phyloP scores from a whole-genome alignment of 163 green algal species.

The Volvox carteri region DNA sequence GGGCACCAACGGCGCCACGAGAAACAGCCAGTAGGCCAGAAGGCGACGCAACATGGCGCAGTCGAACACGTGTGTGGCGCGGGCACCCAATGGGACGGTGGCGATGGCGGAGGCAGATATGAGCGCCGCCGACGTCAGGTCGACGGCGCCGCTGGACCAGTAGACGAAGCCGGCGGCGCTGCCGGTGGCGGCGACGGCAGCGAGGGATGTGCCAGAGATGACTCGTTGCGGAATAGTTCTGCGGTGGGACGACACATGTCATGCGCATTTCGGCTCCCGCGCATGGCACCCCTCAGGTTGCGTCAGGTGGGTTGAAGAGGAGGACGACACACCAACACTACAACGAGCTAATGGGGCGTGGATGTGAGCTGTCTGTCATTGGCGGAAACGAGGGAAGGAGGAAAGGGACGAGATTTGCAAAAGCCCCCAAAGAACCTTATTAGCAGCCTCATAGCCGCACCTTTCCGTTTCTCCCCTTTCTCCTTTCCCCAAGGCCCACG shows the following conservation, averaged over 20 bases:
- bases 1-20: constrained; percentile 80
- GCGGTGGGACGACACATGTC: neutral
- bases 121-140: constrained; percentile 72
- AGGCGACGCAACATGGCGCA: constrained; percentile 57
- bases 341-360: too few relatives aligned
- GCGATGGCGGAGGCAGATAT: constrained; percentile 75
- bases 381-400: neutral
- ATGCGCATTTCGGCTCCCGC: too few relatives aligned
- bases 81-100: constrained; percentile 78
- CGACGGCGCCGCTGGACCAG: constrained; percentile 65
- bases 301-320: too few relatives aligned
- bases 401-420: too few relatives aligned
- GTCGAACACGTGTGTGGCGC: constrained; percentile 72
- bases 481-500: too few relatives aligned
- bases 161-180: constrained; percentile 72
- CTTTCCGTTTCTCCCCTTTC: too few relatives aligned
- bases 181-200: constrained; percentile 82
- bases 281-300: too few relatives aligned
- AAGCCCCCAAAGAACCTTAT: too few relatives aligned
- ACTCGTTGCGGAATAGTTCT: constrained; percentile 79
- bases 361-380: too few relatives aligned
- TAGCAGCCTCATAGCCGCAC: too few relatives aligned
- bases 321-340: too few relatives aligned
- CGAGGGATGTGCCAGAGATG: constrained; percentile 83
- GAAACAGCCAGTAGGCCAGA: constrained; percentile 79